Conservation (phyloP, 129 eudicot species). For the Pulicaria dysenterica region DNA sequence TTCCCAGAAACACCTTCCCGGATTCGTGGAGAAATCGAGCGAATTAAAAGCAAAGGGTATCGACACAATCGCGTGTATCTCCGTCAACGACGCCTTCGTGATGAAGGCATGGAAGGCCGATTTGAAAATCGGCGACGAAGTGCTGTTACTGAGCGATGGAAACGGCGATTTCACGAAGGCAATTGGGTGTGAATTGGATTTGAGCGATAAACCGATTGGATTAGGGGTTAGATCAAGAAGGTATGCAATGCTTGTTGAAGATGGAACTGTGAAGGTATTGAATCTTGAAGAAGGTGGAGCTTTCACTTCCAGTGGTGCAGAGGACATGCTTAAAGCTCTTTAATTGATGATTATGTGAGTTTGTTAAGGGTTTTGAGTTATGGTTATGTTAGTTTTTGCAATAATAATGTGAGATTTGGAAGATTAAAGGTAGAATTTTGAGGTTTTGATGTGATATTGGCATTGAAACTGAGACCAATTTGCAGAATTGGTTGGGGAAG, state of each 20-base stretch:
- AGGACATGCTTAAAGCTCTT: constrained; percentile 74
- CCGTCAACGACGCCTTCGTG: constrained; percentile 74
- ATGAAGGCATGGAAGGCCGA: constrained; percentile 74
- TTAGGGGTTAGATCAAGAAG: constrained; percentile 76
- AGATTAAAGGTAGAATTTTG: too few relatives aligned
- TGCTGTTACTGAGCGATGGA: constrained; percentile 70
- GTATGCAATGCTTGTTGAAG: constrained; percentile 78
- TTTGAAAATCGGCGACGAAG: constrained; percentile 49
- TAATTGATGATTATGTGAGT: constrained; percentile 33
- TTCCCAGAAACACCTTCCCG: constrained; percentile 71
- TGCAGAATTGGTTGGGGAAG: neutral
- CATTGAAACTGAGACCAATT: neutral
- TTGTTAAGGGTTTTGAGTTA: constrained; percentile 7
- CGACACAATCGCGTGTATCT: constrained; percentile 62
- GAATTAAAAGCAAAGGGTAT: constrained; percentile 60
- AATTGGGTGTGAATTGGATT: constrained; percentile 75
- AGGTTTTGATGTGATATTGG: too few relatives aligned
- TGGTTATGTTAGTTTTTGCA: constrained; percentile 13
- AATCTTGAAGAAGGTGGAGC: constrained; percentile 92
- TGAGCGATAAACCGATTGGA: constrained; percentile 86
- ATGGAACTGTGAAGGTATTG: constrained; percentile 75
- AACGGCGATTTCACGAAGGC: constrained; percentile 74
- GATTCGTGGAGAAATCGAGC: constrained; percentile 50
- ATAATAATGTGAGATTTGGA: neutral
- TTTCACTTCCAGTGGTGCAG: constrained; percentile 82